Conservation (phyloP, 2,329 filamentous ascomycete genomes). For the Paraphaeosphaeria sporulosa region DNA sequence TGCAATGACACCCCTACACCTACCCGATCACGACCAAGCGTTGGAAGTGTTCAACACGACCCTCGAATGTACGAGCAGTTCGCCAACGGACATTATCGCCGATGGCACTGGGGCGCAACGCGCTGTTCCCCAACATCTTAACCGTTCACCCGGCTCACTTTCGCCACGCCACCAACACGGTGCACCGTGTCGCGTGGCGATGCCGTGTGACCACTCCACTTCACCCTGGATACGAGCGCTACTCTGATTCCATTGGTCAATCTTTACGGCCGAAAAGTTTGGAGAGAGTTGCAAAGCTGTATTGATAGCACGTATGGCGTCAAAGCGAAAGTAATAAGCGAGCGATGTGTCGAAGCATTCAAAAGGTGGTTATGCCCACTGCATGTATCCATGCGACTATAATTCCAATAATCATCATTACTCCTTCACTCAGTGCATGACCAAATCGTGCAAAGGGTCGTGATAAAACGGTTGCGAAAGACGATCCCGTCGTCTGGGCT, state of each 20-base stretch:
- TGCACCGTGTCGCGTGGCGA: not conserved
- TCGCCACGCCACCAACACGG: slow-evolving; percentile 9
- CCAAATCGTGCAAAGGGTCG: not conserved
- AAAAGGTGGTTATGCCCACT: not conserved
- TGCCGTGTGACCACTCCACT: slow-evolving; percentile 5
- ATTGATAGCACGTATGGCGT: not conserved
- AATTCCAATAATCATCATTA: not conserved
- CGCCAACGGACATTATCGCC: not conserved
- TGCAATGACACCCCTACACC: slow-evolving; percentile 5
- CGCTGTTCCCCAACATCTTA: slow-evolving; percentile 6
- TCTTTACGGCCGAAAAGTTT: not conserved
- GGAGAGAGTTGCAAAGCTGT: not conserved
- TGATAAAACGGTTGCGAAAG: not conserved
- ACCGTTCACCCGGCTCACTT: slow-evolving; percentile 1
- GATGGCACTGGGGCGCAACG: slow-evolving; percentile 1
- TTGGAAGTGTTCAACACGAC: slow-evolving; percentile 34
- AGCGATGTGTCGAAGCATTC: not conserved
- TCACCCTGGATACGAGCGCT: not conserved
- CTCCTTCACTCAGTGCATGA: too few species aligned
- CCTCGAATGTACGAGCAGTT: not conserved
- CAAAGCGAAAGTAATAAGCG: not conserved
- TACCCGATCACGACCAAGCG: slow-evolving; percentile 35
- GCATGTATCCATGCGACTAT: not conserved
- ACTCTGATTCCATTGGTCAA: not conserved
- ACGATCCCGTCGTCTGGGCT: too few species aligned